Percentiles rank a stretch among this genome's conserved stretches.
Conservation (phyloP, 2,329 filamentous ascomycete species). For the Cercospora sojina region DNA sequence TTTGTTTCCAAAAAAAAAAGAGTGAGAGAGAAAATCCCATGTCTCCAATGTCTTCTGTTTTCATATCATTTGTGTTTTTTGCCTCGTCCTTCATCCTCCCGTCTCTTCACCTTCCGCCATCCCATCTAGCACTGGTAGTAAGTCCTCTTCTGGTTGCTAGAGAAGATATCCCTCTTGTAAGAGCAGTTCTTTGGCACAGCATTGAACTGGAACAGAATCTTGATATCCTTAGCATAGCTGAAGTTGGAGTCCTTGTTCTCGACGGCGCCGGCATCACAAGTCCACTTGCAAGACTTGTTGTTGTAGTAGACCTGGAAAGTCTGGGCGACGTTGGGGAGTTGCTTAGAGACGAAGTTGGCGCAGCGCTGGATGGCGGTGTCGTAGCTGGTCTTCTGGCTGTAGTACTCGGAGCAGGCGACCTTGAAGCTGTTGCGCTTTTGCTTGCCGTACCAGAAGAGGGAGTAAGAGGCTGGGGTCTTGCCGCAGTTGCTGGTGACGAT, state of each 20-base stretch:
- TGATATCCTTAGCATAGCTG: background rate
- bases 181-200: background rate
- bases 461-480: background rate
- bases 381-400: background rate
- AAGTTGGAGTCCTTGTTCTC: background rate
- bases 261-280: background rate
- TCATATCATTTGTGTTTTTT: background rate
- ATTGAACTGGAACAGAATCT: slow-evolving; percentile 1
- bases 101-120: background rate
- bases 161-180: background rate
- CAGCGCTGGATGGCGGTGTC: background rate
- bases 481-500: background rate
- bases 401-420: background rate
- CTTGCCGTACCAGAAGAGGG: background rate
- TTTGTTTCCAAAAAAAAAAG: background rate
- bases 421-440: background rate
- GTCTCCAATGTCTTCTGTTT: background rate
- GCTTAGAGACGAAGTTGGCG: slow-evolving; percentile 3
- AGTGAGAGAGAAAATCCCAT: background rate
- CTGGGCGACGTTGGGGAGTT: background rate
- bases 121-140: background rate
- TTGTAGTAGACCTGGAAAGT: slow-evolving; percentile 2
- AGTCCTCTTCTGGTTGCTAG: background rate
- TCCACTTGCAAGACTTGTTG: background rate
- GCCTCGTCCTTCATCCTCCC: background rate